Evolutionary conservation across 768 basidiomycete species (phyloP).

Genomic region (Xanthoconium stramineum): DNA sequence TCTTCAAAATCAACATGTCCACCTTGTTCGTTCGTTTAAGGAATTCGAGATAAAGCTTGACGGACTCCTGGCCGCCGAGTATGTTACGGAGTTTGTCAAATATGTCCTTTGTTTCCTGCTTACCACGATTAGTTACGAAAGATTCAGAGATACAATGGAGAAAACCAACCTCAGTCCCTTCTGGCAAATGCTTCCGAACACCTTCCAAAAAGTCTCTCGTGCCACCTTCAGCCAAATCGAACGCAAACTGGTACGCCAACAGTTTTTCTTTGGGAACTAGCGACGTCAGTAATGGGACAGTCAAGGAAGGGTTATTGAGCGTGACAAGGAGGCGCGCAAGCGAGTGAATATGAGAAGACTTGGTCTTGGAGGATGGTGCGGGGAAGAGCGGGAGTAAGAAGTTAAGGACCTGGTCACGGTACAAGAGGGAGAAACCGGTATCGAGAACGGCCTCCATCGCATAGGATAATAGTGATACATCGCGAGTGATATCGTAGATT

Average conservation of each 20-base stretch:
- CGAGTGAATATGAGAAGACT: slow-evolving; percentile 72
- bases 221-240: slow-evolving; percentile 93
- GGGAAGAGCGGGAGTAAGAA: slow-evolving; percentile 88
- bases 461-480: slow-evolving; percentile 80
- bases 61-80: slow-evolving; percentile 86
- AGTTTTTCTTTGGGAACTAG: slow-evolving; percentile 69
- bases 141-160: neutral
- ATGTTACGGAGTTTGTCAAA: slow-evolving; percentile 81
- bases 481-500: slow-evolving; percentile 70
- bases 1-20: slow-evolving; percentile 87
- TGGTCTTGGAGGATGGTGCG: slow-evolving; percentile 63
- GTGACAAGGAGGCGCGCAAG: slow-evolving; percentile 89
- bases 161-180: slow-evolving; percentile 56
- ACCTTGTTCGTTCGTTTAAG: slow-evolving; percentile 91
- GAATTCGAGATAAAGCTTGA: slow-evolving; percentile 93
- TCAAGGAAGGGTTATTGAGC: slow-evolving; percentile 76
- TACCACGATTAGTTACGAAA: slow-evolving; percentile 11
- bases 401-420: slow-evolving; percentile 76
- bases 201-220: slow-evolving; percentile 88
- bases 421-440: slow-evolving; percentile 82
- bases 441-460: slow-evolving; percentile 91
- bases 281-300: slow-evolving; percentile 67
- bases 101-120: slow-evolving; percentile 54
- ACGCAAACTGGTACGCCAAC: slow-evolving; percentile 91
- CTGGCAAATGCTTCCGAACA: slow-evolving; percentile 65